Evolutionary conservation across 1,284 basidiomycete species (phyloP), one percentile per base, ranked within the genome.

Genomic region (Prillingera fragicola): DNA sequence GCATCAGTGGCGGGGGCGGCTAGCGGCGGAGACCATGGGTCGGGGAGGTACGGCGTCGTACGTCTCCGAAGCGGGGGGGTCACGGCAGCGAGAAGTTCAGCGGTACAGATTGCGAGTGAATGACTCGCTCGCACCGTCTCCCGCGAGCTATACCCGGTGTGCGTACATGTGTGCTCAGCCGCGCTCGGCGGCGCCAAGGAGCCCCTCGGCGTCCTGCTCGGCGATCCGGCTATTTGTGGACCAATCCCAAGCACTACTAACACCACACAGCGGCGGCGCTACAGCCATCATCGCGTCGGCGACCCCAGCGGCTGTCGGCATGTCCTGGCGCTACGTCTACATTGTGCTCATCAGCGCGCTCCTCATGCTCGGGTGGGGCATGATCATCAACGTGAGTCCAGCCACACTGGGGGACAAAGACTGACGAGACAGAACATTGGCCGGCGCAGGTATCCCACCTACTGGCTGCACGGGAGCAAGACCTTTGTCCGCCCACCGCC

Each of bases 311-410:
- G 67, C 78, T 17, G 64, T 77, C 12, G 54, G 60, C 9, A 63
- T 82, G 38, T 77, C 77, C 14, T 83, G 81, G 82, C 77, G 78
- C 37, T 78, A 78, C 50, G 63, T 83, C n/a, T 78, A 78, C 15
- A 72, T 80, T 29, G 62, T 83, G 14, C 69, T 83, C 15, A 73
- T 80, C 15, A 76, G 76, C 0, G 76, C 77, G 6, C 57, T 74
- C 6, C 65, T 83, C 35, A 74, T 77, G 36, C 69, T 80, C 13
- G 71, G 52, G 0, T 77, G 79, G 38, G 80, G 78, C 0, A 60
- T 81, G 26, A 39, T 81, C 17, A 66, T 77, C 54, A 80, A 82
- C 55, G 48, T 50, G 36, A 40, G 48, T 43, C 1, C 8, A n/a
- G 3, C 6, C 31, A 17, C 3, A 5, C 6, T 21, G 19, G 7